Evolutionary conservation across 73 alveolate species (phyloP).

Genomic region (Tetrahymena malaccensis): DNA sequence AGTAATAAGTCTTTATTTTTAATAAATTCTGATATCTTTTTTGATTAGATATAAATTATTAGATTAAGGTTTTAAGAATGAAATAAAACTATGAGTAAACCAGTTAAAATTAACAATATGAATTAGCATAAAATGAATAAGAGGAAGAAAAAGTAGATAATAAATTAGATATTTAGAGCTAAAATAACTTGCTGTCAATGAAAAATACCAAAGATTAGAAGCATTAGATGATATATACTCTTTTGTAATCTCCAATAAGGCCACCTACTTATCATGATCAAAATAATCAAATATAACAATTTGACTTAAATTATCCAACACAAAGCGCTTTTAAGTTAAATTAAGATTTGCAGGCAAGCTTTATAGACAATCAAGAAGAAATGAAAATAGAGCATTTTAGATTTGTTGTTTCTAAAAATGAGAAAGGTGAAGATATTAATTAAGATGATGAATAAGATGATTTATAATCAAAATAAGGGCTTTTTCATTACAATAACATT

Average conservation of each 20-base stretch:
- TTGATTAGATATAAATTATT: not conserved
- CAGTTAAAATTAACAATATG: not conserved
- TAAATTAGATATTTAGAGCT: not conserved
- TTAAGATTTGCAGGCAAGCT: not conserved
- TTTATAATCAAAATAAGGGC: not conserved
- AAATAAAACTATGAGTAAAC: not conserved
- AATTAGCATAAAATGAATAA: not conserved
- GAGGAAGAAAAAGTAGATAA: not conserved
- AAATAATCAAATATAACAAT: not conserved
- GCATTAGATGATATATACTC: not conserved
- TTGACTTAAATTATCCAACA: not conserved
- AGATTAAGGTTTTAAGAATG: not conserved
- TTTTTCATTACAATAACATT: not conserved
- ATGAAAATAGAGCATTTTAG: not conserved
- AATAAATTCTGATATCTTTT: not conserved
- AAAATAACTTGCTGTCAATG: not conserved
- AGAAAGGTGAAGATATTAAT: not conserved
- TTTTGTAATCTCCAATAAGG: not conserved
- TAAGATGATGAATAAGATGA: not conserved
- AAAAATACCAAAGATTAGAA: not conserved
- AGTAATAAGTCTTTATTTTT: too few relatives aligned
- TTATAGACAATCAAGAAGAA: not conserved
- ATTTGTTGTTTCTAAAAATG: not conserved
- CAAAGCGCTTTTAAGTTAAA: not conserved
- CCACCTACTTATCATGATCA: not conserved